Percentiles rank a stretch among this genome's conserved stretches.
Evolutionary conservation across 2,329 filamentous ascomycete genomes (phyloP).

Genomic region (Emydomyces testavorans): DNA sequence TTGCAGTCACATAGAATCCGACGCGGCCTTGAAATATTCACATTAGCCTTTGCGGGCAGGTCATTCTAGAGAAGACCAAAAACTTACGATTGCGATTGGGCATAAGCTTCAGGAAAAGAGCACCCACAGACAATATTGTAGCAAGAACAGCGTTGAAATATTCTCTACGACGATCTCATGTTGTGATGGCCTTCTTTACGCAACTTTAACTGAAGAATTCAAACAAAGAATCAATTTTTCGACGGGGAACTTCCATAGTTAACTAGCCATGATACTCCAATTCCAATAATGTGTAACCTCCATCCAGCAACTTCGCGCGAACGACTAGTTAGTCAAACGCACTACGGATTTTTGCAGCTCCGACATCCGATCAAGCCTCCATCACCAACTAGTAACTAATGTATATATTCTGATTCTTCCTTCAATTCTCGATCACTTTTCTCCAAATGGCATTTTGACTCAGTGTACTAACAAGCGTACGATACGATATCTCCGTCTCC

Average conservation of each 20-base stretch:
- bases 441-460: constrained; percentile 1
- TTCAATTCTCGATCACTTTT: not conserved
- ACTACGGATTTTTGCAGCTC: not conserved
- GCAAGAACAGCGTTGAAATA: not conserved
- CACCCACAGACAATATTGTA: not conserved
- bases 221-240: not conserved
- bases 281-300: too few species aligned
- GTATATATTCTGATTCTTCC: too few species aligned
- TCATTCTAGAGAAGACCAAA: too few species aligned
- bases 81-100: too few species aligned
- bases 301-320: not conserved
- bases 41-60: too few species aligned
- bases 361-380: too few species aligned
- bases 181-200: not conserved
- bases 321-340: not conserved
- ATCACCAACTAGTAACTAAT: too few species aligned
- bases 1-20: not conserved
- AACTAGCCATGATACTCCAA: too few species aligned
- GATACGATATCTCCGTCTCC: constrained; percentile 5
- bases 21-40: not conserved
- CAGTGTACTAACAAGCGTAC: not conserved
- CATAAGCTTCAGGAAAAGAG: too few species aligned
- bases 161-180: too few species aligned
- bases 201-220: not conserved
- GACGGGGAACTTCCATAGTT: too few species aligned